A percentile compares a stretch with the other conserved stretches of the same genome.
phyloP scores from a whole-genome alignment of 2,329 filamentous ascomycete species.

The Parastagonospora nodorum region DNA sequence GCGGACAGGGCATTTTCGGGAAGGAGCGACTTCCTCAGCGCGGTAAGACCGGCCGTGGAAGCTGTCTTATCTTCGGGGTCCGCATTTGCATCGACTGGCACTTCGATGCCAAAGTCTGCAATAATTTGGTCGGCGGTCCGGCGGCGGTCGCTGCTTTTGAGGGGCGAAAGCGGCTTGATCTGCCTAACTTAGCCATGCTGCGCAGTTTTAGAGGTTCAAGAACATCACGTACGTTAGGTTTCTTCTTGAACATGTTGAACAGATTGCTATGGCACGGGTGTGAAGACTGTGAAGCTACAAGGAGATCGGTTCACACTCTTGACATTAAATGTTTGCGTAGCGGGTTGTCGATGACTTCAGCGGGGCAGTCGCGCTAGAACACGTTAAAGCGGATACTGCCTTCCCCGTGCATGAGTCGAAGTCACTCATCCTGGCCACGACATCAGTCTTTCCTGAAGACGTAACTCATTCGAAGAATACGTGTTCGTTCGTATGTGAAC shows the following conservation, averaged over 20 bases:
- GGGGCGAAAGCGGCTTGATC: conserved; percentile 69
- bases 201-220: not conserved
- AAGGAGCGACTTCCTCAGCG: conserved; percentile 63
- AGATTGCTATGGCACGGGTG: not conserved
- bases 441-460: no score
- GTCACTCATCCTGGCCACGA: conserved; percentile 1
- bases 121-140: conserved; percentile 72
- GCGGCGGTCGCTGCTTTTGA: conserved; percentile 70
- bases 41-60: conserved; percentile 53
- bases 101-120: conserved; percentile 60
- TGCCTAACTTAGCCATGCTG: conserved; percentile 31
- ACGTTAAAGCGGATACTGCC: not conserved
- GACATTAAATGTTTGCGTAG: conserved; percentile 1
- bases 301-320: not conserved
- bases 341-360: conserved; percentile 16
- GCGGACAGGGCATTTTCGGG: conserved; percentile 68
- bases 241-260: conserved; percentile 66
- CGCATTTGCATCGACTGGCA: conserved; percentile 47
- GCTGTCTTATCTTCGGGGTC: conserved; percentile 51
- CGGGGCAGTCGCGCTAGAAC: conserved; percentile 15
- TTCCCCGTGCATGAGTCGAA: conserved; percentile 5
- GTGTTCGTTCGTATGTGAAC: no score
- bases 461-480: no score
- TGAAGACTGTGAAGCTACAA: not conserved
- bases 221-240: conserved; percentile 57